phyloP scores from a whole-genome alignment of 2,329 filamentous ascomycete species.

The Dactylellina parvicollis region DNA sequence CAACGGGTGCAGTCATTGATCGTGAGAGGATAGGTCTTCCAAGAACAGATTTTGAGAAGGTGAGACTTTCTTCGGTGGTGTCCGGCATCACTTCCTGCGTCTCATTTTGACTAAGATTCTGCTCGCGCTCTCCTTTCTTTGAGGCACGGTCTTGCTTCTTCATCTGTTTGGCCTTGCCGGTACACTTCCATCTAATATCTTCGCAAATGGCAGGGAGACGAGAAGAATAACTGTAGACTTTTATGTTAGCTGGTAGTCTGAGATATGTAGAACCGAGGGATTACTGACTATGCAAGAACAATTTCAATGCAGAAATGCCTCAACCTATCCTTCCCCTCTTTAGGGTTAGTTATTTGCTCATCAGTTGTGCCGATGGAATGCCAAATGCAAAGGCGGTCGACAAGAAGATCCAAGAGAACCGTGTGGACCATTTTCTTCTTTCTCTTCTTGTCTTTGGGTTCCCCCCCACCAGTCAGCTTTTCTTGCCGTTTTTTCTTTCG shows the following conservation, averaged over 20 bases:
- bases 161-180: conserved; percentile 60
- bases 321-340: conserved; percentile 69
- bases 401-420: conserved; percentile 77
- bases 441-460: conserved; percentile 59
- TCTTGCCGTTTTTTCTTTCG: conserved; percentile 63
- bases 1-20: conserved; percentile 33
- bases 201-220: conserved; percentile 77
- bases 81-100: conserved; percentile 12
- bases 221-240: conserved; percentile 71
- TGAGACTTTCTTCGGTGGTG: conserved; percentile 1
- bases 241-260: conserved; percentile 56
- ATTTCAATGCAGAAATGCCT: conserved; percentile 83
- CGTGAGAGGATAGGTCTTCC: conserved; percentile 26
- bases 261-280: not conserved
- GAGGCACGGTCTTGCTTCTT: conserved; percentile 61
- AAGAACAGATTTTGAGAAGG: conserved; percentile 25
- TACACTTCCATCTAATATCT: conserved; percentile 43
- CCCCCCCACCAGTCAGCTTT: conserved; percentile 58
- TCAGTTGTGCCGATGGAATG: conserved; percentile 70
- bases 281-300: conserved; percentile 77
- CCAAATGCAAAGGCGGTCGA: conserved; percentile 84
- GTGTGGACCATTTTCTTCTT: conserved; percentile 62
- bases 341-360: conserved; percentile 55
- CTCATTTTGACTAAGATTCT: conserved; percentile 9
- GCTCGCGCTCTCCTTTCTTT: conserved; percentile 30